phyloP scores from a whole-genome alignment of 2,329 filamentous ascomycete genomes.

The Bisporella sp. region DNA sequence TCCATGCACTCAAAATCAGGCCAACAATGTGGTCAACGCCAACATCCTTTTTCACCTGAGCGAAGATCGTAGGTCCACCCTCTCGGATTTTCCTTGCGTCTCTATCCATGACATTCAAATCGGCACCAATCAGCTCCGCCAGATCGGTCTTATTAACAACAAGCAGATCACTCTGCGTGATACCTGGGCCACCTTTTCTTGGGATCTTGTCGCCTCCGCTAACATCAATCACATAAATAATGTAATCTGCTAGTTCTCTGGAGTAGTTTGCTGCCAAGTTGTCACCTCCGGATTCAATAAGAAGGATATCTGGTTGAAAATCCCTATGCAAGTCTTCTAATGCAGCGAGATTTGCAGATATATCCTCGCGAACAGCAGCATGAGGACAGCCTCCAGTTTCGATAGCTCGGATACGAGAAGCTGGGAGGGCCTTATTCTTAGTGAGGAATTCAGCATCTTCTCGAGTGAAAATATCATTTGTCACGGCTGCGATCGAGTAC shows the following conservation, averaged over 20 bases:
- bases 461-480: conserved; percentile 97
- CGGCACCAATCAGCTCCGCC: conserved; percentile 82
- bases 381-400: conserved; percentile 97
- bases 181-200: conserved; percentile 90
- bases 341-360: conserved; percentile 85
- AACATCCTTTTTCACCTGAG: conserved; percentile 89
- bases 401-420: conserved; percentile 83
- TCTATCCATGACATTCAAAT: conserved; percentile 87
- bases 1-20: conserved; percentile 88
- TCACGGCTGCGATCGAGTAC: conserved; percentile 89
- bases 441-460: conserved; percentile 98
- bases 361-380: conserved; percentile 95
- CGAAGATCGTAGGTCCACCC: conserved; percentile 91
- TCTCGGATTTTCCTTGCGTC: conserved; percentile 93
- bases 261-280: conserved; percentile 97
- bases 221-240: conserved; percentile 98
- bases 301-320: conserved; percentile 74
- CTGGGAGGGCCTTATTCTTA: conserved; percentile 73
- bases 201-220: conserved; percentile 95
- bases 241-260: conserved; percentile 90
- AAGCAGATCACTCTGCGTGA: conserved; percentile 90
- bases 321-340: conserved; percentile 80
- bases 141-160: conserved; percentile 97
- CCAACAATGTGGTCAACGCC: conserved; percentile 82
- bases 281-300: conserved; percentile 94